phyloP scores from a whole-genome alignment of 2,329 filamentous ascomycete species.

The Thelonectria rubi region DNA sequence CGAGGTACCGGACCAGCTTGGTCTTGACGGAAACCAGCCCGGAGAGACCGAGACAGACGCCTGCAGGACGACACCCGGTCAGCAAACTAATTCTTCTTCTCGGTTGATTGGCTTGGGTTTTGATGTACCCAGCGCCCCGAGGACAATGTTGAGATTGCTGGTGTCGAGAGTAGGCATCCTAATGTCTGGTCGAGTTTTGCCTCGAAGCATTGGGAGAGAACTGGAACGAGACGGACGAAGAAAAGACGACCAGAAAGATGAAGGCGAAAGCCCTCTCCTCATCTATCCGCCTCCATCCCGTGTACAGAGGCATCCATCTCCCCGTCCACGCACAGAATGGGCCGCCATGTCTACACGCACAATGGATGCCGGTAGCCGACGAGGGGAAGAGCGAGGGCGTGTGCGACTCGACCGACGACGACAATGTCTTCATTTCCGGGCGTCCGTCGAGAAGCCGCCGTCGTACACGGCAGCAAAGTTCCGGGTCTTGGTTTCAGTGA shows the following conservation, averaged over 20 bases:
- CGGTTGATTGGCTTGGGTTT: not conserved
- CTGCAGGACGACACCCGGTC: conserved; percentile 35
- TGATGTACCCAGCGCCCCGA: conserved; percentile 17
- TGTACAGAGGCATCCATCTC: not conserved
- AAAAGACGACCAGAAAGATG: not conserved
- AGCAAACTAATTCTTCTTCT: not conserved
- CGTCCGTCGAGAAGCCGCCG: not conserved
- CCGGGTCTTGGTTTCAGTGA: not conserved
- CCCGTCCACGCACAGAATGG: conserved; percentile 5
- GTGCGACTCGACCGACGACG: not conserved
- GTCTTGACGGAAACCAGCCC: conserved; percentile 62
- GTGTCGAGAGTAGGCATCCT: conserved; percentile 21
- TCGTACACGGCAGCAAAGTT: conserved; percentile 8
- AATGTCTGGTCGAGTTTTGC: no score
- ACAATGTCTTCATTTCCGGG: not conserved
- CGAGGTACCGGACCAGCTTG: conserved; percentile 62
- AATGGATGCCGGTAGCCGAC: conserved; percentile 13
- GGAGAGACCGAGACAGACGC: conserved; percentile 58
- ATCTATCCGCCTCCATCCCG: not conserved
- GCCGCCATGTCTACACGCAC: not conserved
- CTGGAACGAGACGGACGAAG: not conserved
- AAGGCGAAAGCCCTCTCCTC: not conserved
- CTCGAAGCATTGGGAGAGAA: not conserved
- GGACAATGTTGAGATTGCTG: conserved; percentile 21
- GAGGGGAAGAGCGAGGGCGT: not conserved